Base-by-base conservation (phyloP, 352 stramenopile species). In the Globisporangium lucens region DNA sequence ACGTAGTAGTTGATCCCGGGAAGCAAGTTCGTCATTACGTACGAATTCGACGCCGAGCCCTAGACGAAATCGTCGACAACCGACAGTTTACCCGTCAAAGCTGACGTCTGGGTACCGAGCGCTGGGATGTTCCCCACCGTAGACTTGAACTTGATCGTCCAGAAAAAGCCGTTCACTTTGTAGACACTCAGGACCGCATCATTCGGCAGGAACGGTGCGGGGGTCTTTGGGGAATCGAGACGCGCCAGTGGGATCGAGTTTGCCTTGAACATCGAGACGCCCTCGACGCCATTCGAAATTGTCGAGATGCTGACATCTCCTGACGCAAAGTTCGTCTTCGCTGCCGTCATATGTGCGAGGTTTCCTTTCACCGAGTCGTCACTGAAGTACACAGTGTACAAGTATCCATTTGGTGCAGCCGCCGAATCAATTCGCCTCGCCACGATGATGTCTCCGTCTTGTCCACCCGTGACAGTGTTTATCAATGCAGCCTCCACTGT, bases 71-170 rank as follows among this genome's bases (percentile, higher is more conserved):
- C 67, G 38, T 87, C 77, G 8, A 74, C 20, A 13, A 89, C 60
- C 7, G 72, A 67, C 59, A 93, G 57, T 2, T 67, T 60, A 7
- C 74, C 75, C 6, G 61, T 64, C 8, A 87, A 33, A 0, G 53
- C 20, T 0, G 49, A 51, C 1, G 61, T 78, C 29, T 84, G 68
- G 5, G 66, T 69, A 1, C 71, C 74, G 2, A 94, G 72, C 20
- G 66, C 69, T 5, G 83, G 68, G 0, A 92, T 70, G 56, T 94
- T 85, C 5, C 87, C 87, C 30, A 94, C 80, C 2, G 78, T 91
- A 1, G 83, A 90, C 47, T 87, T 89, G 46, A 94, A 94, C 58
- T 89, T 90, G 60, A 94, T 80, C 0, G 80, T 91, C 87, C 87
- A 94, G 6, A 90, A 52, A 15, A 93, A 90, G 0, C 87, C 87